Conservation (phyloP, 495 filamentous ascomycete genomes). For the Alectoria sarmentosa region DNA sequence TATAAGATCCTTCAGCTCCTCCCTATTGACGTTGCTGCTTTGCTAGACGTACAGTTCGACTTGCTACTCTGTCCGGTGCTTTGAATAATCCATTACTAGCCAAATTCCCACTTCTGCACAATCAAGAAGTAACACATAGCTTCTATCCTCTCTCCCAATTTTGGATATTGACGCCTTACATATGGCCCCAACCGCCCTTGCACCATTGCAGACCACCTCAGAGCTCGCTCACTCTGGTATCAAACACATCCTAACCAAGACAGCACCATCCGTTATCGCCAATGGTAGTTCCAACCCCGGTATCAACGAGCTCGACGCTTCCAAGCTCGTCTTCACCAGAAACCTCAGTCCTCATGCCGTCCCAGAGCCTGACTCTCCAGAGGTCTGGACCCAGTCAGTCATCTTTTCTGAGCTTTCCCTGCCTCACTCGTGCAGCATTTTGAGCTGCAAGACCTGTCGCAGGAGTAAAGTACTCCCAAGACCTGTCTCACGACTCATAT, state of each 20-base stretch:
- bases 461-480: too few relatives aligned
- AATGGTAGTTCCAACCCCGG: slow-evolving; percentile 11
- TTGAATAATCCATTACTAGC: not conserved
- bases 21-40: not conserved
- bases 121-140: not conserved
- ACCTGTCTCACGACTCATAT: too few relatives aligned
- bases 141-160: not conserved
- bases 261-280: slow-evolving; percentile 14
- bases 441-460: too few relatives aligned
- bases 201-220: slow-evolving; percentile 8
- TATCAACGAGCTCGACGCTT: slow-evolving; percentile 56
- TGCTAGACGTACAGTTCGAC: not conserved
- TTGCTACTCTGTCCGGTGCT: not conserved
- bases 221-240: slow-evolving; percentile 17
- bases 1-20: not conserved
- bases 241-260: slow-evolving; percentile 36
- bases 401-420: too few relatives aligned
- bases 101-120: not conserved
- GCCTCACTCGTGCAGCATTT: too few relatives aligned
- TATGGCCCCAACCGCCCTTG: slow-evolving; percentile 13
- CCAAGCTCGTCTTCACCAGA: slow-evolving; percentile 60
- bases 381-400: slow-evolving; percentile 38
- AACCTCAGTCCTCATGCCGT: slow-evolving; percentile 61
- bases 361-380: slow-evolving; percentile 51
- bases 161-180: not conserved